Percentiles rank a stretch among this genome's conserved stretches.
phyloP scores from a whole-genome alignment of 495 filamentous ascomycete species.

The Talaromyces thailandensis region DNA sequence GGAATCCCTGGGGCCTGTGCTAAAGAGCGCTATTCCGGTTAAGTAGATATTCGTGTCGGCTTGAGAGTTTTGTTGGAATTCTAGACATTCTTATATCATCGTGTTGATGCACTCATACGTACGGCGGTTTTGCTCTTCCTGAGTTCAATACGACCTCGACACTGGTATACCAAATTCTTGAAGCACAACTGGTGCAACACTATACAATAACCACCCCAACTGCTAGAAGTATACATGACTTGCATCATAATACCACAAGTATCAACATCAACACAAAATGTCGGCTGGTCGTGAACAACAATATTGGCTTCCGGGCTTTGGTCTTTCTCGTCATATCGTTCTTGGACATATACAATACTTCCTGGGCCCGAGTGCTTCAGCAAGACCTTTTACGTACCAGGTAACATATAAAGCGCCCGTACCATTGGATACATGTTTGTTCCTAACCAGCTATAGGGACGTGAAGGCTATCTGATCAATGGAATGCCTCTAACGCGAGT shows the following conservation, averaged over 20 bases:
- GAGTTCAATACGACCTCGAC: not conserved
- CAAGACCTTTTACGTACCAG: slow-evolving; percentile 44
- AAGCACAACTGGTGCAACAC: not conserved
- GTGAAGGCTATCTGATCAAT: slow-evolving; percentile 45
- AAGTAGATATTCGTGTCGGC: not conserved
- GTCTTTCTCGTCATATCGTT: slow-evolving; percentile 44
- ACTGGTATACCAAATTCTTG: not conserved
- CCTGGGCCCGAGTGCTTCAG: slow-evolving; percentile 40
- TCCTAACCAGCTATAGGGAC: slow-evolving; percentile 26
- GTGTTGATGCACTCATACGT: not conserved
- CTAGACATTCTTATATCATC: not conserved
- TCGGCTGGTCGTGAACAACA: slow-evolving; percentile 32
- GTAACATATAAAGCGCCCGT: slow-evolving; percentile 15
- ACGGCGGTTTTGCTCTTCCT: not conserved
- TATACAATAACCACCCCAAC: not conserved
- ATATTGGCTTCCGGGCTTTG: slow-evolving; percentile 46
- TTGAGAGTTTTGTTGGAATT: not conserved
- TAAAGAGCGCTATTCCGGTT: not conserved
- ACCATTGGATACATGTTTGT: not conserved
- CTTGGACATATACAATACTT: slow-evolving; percentile 44
- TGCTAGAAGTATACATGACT: not conserved
- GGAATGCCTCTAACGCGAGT: slow-evolving; percentile 45
- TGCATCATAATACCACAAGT: not conserved
- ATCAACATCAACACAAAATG: not conserved
- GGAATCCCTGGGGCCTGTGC: not conserved